Conservation (phyloP, 306 rosid genomes). For the Oemleria cerasiformis region DNA sequence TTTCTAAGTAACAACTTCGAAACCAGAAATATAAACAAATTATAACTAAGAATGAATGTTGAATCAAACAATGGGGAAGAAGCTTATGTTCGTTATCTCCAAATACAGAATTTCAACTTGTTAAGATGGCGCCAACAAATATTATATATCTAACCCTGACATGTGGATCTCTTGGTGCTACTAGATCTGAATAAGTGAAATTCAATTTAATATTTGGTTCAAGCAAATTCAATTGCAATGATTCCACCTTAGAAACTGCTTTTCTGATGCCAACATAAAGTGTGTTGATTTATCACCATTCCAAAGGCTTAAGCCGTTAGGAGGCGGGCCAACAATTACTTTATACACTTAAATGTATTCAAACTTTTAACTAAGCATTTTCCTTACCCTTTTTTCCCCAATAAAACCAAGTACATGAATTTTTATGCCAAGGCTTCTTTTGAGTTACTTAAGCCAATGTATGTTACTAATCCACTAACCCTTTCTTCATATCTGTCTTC, state of each 20-base stretch:
- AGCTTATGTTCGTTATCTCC: not conserved
- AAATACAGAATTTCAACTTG: not conserved
- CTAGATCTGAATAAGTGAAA: not conserved
- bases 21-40: not conserved
- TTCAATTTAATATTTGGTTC: not conserved
- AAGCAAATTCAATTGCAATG: not conserved
- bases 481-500: not conserved
- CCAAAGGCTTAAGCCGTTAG: not conserved
- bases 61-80: not conserved
- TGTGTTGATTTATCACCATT: too few relatives aligned
- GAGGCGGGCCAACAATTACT: not conserved
- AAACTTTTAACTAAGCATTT: not conserved
- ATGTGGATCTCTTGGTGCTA: not conserved
- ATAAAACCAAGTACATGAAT: not conserved
- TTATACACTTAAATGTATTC: not conserved
- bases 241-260: not conserved
- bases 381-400: not conserved
- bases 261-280: too few relatives aligned
- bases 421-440: not conserved
- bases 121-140: too few relatives aligned
- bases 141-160: not conserved
- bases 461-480: not conserved
- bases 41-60: not conserved
- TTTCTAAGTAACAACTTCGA: not conserved
- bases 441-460: not conserved